Evolutionary conservation across 75 land plant genomes (phyloP), one percentile per base, ranked within the genome.

Genomic region (Isoetes taiwanensis): DNA sequence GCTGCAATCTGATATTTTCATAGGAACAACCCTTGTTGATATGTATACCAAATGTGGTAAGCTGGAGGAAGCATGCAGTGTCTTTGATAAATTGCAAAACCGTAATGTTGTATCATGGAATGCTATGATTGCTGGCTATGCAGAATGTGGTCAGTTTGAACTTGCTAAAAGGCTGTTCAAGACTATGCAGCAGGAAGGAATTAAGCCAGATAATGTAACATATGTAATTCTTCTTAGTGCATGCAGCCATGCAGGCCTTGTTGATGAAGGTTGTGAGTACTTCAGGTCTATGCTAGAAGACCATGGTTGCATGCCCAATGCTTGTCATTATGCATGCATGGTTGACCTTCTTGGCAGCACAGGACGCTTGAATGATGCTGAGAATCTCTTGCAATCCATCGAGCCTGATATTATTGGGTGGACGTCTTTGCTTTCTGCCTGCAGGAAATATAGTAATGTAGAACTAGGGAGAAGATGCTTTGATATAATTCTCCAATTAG

Each of bases 251-350:
- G 38, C 38, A 9, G 38, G 38, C 11, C 38, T 37, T 9, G 38
- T 37, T 9, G 38, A 37, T 14, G 38, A 37, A 14, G 9, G 38
- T 14, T 14, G 38, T 9, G 38, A 37, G 38, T 9, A 37, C 11
- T 37, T 37, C 38, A 14, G 14, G 38, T 9, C 9, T 9, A 37
- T 37, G 38, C 38, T n/a, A n/a, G n/a, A n/a, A n/a, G n/a, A n/a
- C n/a, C n/a, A n/a, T n/a, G n/a, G n/a, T n/a, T n/a, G n/a, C n/a
- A n/a, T n/a, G n/a, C n/a, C n/a, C n/a, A n/a, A n/a, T n/a, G n/a
- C n/a, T n/a, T n/a, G n/a, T 37, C 74, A 72, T 30, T 72, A 61
- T 50, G 59, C 68, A 27, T 72, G 75, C 58, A 19, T 28, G 34
- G 29, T 66, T 35, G 61, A 72, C 61, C 64, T 66, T 17, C 64